phyloP scores from a whole-genome alignment of 805 yeast species.

The Sungouiozyma ichnusensis region DNA sequence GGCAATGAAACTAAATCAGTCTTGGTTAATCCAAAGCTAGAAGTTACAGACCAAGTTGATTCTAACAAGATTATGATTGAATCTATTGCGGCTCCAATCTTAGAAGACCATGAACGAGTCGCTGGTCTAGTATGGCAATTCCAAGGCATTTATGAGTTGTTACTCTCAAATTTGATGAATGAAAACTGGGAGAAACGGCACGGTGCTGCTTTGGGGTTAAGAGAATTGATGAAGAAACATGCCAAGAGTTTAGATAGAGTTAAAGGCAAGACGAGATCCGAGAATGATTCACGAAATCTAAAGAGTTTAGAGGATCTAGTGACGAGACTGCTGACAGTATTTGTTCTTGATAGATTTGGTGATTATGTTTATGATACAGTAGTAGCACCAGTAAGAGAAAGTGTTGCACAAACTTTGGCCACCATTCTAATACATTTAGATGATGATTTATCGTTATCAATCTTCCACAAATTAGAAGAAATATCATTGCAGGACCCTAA shows the following conservation, averaged over 20 bases:
- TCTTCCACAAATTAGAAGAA: constrained; percentile 55
- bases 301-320: constrained; percentile 79
- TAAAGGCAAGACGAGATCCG: constrained; percentile 45
- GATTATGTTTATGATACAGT: constrained; percentile 96
- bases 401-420: constrained; percentile 90
- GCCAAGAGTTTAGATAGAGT: constrained; percentile 81
- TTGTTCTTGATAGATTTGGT: constrained; percentile 90
- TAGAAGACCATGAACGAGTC: constrained; percentile 60
- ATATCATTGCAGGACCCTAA: constrained; percentile 55
- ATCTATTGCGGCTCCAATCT: constrained; percentile 56
- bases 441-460: constrained; percentile 42
- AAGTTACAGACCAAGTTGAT: constrained; percentile 69
- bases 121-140: constrained; percentile 84
- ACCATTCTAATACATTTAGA: constrained; percentile 70
- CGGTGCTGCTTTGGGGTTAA: constrained; percentile 85
- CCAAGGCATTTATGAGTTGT: constrained; percentile 80
- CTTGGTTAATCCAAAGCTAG: constrained; percentile 35
- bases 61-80: constrained; percentile 79
- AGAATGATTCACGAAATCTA: constrained; percentile 56
- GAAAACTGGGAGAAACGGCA: constrained; percentile 93
- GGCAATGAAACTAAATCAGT: constrained; percentile 4
- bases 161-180: constrained; percentile 68
- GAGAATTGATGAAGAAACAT: constrained; percentile 66
- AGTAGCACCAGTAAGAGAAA: constrained; percentile 95
- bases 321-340: constrained; percentile 71